Evolutionary conservation across 129 eudicot genomes (phyloP), one percentile per base, ranked within the genome.

Genomic region (Lonicera japonica): DNA sequence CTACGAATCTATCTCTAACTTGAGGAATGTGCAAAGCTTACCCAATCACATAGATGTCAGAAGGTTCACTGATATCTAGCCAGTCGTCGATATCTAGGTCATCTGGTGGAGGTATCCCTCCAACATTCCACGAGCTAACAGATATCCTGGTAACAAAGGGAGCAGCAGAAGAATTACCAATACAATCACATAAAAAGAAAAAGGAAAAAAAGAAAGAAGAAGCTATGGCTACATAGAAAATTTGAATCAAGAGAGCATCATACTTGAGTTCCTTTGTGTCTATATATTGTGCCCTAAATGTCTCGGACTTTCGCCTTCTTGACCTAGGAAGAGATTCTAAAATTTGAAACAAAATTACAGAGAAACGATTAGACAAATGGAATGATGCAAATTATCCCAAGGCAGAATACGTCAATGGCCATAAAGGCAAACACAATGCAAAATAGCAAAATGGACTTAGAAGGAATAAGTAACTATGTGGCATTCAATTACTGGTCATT

Each of bases 121-220:
- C 99, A 71, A 92, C 95, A 68, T 92, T 92, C 99, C 99, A 92
- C 15, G 99, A 88, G 68, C 79, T 82, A 62, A 79, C 96, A 73
- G 87, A 84, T 70, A 88, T 75, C 69, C 99, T 94, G 51, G 38
- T 50, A 74, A 61, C 55, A 66, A 1, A 52, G 48, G 39, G 56
- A 41, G 38, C 47, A 16, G 60, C 25, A 25, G 5, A 25, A 24
- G 34, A 4, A 21, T 71, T 34, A 59, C 34, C 41, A 15, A 52
- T 43, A 58, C 54, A 23, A 20, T 22, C 29, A 21, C 13, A 54
- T 13, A 5, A 53, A 17, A 22, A 19, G 19, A 21, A 8, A 20
- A n/a, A n/a, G n/a, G n/a, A n/a, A n/a, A n/a, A n/a, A n/a, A n/a
- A n/a, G n/a, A n/a, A n/a, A n/a, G n/a, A n/a, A n/a, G n/a, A n/a